Evolutionary conservation across 2,329 filamentous ascomycete genomes (phyloP).

Genomic region (Sporothrix schenckii): DNA sequence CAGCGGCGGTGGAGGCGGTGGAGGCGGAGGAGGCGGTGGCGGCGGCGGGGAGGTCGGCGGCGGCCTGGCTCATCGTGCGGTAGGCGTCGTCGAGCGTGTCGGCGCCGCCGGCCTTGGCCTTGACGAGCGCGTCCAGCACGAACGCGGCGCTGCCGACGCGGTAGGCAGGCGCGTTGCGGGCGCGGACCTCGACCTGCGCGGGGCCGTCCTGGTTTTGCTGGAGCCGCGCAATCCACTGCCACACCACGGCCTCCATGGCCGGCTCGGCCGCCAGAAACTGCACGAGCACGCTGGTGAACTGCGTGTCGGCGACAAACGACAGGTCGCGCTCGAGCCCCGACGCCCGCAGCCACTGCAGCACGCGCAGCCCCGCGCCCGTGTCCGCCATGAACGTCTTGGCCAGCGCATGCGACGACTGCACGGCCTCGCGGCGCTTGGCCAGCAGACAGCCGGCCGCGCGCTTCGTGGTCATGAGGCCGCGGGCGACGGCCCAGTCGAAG

Average conservation of each 20-base stretch:
- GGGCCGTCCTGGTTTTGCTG: constrained; percentile 38
- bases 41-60: constrained; percentile 44
- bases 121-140: constrained; percentile 48
- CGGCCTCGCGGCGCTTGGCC: constrained; percentile 50
- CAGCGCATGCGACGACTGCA: constrained; percentile 43
- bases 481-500: constrained; percentile 59
- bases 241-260: constrained; percentile 54
- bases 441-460: constrained; percentile 59
- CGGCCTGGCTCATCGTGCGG: constrained; percentile 53
- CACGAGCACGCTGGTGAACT: constrained; percentile 46
- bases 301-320: constrained; percentile 49
- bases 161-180: not conserved
- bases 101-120: constrained; percentile 43
- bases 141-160: constrained; percentile 37
- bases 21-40: constrained; percentile 37
- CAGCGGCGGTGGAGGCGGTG: constrained; percentile 32
- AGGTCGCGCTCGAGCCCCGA: constrained; percentile 53
- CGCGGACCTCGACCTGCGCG: constrained; percentile 6
- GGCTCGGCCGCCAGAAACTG: constrained; percentile 60
- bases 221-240: constrained; percentile 56
- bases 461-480: constrained; percentile 58
- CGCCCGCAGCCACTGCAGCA: constrained; percentile 58
- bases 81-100: constrained; percentile 56
- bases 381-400: constrained; percentile 44
- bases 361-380: constrained; percentile 52